phyloP scores from a whole-genome alignment of 2,329 filamentous ascomycete species.

The Phialophora chinensis region DNA sequence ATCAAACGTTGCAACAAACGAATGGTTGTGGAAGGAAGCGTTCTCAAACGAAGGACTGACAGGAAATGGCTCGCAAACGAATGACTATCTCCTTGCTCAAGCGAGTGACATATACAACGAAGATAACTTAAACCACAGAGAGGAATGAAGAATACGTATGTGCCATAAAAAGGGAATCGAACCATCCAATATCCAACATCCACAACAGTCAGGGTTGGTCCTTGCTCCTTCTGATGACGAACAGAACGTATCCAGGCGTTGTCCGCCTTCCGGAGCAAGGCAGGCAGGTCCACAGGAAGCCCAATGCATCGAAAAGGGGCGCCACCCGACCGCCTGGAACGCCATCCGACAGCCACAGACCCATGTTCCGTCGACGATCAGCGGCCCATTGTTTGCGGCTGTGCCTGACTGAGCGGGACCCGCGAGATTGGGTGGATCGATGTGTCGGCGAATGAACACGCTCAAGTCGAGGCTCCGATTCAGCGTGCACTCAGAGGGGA shows the following conservation, averaged over 20 bases:
- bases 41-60: constrained; percentile 15
- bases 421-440: constrained; percentile 21
- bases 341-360: constrained; percentile 8
- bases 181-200: background rate
- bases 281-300: no score
- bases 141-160: background rate
- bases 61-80: constrained; percentile 1
- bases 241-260: background rate
- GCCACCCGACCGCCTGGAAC: constrained; percentile 15
- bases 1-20: background rate
- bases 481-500: background rate
- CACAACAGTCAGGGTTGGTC: constrained; percentile 6
- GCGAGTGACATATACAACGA: constrained; percentile 11
- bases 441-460: constrained; percentile 15
- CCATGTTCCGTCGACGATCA: constrained; percentile 16
- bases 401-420: constrained; percentile 23
- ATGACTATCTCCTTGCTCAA: constrained; percentile 11
- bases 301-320: constrained; percentile 14
- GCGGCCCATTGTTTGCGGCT: constrained; percentile 23
- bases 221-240: constrained; percentile 8
- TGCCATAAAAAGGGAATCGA: constrained; percentile 3
- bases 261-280: constrained; percentile 1
- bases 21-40: background rate
- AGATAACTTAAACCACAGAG: background rate
- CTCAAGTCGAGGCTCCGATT: background rate